Evolutionary conservation across 2,329 filamentous ascomycete species (phyloP).

Genomic region (Fusarium mundagurra): DNA sequence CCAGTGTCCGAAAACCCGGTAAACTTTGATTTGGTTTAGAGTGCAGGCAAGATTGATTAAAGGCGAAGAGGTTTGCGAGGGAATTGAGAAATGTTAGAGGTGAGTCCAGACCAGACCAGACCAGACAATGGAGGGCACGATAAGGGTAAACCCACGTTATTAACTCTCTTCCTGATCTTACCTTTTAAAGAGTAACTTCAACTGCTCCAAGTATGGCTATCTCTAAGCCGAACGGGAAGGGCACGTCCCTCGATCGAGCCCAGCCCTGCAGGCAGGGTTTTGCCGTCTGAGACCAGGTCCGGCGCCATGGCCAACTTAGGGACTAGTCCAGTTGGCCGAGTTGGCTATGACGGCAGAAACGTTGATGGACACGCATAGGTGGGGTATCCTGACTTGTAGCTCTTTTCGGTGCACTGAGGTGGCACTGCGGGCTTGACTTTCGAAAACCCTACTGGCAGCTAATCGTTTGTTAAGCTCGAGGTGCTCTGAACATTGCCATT

Average conservation of each 20-base stretch:
- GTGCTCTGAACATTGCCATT: constrained; percentile 1
- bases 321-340: constrained; percentile 32
- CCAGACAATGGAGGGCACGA: constrained; percentile 26
- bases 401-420: background rate
- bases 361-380: constrained; percentile 33
- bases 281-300: constrained; percentile 26
- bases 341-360: constrained; percentile 30
- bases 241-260: constrained; percentile 35
- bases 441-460: constrained; percentile 1
- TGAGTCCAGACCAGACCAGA: constrained; percentile 17
- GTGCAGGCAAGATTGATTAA: constrained; percentile 1
- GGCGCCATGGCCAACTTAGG: constrained; percentile 29
- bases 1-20: constrained; percentile 19
- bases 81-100: constrained; percentile 13
- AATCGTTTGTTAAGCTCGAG: background rate
- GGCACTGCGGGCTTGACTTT: constrained; percentile 25
- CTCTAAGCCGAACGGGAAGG: constrained; percentile 38
- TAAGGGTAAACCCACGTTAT: constrained; percentile 38
- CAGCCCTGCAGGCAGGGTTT: constrained; percentile 36
- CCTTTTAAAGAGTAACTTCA: constrained; percentile 18
- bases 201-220: constrained; percentile 18
- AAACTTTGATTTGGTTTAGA: constrained; percentile 30
- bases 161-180: constrained; percentile 36
- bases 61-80: constrained; percentile 15
- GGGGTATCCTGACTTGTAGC: constrained; percentile 14